These are phyloP conservation scores for Boletellus emodensis DNA, from an alignment of 768 basidiomycete species.

Conservation along the genomic window DNA sequence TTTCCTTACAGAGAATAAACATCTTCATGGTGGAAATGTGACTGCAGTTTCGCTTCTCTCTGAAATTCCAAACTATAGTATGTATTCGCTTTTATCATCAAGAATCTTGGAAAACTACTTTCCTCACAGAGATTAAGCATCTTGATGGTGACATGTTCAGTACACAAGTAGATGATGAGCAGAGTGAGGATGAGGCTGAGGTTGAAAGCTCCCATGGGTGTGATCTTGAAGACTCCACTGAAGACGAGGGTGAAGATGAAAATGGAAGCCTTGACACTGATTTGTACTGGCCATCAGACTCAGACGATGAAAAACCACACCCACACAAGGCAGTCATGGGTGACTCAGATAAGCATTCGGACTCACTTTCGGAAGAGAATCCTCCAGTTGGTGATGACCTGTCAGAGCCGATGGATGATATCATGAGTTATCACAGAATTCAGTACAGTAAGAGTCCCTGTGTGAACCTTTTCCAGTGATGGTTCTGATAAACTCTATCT, in stretches of 20 bases:
- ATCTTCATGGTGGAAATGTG: neutral
- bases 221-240: neutral
- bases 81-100: neutral
- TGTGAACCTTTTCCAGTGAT: neutral
- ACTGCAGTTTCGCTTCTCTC: conserved; percentile 5
- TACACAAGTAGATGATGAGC: no score
- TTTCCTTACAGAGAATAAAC: no score
- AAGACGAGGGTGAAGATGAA: neutral
- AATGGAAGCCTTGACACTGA: neutral
- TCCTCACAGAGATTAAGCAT: no score
- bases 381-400: neutral
- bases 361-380: neutral
- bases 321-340: neutral
- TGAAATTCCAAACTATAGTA: neutral
- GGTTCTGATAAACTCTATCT: neutral
- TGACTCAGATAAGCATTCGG: no score
- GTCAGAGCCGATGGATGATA: neutral
- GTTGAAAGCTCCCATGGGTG: neutral
- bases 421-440: neutral
- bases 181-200: no score
- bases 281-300: neutral
- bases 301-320: neutral
- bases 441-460: neutral
- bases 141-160: no score
- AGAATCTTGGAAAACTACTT: no score